A percentile compares a stretch with the other conserved stretches of the same genome.
Evolutionary conservation across 2,329 filamentous ascomycete species (phyloP).

Genomic region (Arthrobotrys iridis): DNA sequence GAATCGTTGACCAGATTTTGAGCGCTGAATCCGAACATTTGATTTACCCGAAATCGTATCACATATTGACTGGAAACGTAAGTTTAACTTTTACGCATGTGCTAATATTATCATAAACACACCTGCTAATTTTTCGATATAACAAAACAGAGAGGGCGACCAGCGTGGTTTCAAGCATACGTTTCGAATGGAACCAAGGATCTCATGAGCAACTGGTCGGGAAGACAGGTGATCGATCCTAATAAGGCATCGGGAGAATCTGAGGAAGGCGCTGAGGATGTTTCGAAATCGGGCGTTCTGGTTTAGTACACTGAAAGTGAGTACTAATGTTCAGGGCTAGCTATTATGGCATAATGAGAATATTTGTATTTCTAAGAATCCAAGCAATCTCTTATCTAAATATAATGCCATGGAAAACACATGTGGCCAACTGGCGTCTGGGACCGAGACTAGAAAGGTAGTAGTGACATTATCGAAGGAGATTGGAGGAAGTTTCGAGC

Average conservation of each 20-base stretch:
- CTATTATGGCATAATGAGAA: no score
- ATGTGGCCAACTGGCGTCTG: no score
- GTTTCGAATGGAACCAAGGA: conserved; percentile 29
- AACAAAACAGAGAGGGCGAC: conserved; percentile 47
- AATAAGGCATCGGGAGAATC: conserved; percentile 14
- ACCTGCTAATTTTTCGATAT: not conserved
- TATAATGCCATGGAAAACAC: no score
- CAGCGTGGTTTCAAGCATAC: conserved; percentile 57
- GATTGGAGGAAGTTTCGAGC: no score
- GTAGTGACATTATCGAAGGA: no score
- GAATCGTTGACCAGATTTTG: conserved; percentile 70
- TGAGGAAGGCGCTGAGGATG: conserved; percentile 27
- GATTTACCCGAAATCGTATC: conserved; percentile 65
- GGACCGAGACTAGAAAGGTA: no score
- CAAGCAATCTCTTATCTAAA: no score
- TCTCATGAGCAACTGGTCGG: conserved; percentile 55
- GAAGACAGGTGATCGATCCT: conserved; percentile 55
- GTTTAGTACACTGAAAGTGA: conserved; percentile 1
- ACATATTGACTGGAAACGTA: conserved; percentile 63
- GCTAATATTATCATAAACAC: not conserved
- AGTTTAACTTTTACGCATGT: no score
- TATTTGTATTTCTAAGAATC: no score
- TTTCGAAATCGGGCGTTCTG: conserved; percentile 45
- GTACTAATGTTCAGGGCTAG: no score
- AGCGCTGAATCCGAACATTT: conserved; percentile 69